Base-by-base conservation (phyloP, 345 rosid species). In the Eucalyptus cloeziana region DNA sequence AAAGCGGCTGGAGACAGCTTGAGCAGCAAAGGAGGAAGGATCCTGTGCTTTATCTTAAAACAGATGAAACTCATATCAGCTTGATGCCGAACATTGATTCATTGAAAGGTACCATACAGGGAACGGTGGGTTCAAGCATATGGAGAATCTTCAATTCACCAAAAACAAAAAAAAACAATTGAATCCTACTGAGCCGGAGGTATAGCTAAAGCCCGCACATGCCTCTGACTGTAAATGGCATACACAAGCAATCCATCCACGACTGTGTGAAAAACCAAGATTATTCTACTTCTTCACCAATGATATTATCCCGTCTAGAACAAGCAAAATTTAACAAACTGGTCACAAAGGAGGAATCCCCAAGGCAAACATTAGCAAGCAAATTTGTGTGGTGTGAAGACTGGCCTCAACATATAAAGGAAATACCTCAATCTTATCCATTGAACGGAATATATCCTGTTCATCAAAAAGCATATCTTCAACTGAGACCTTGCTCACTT, bases 401-500 rank as follows among this genome's bases (percentile, higher is more conserved):
- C 56, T 17, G 71, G 51, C 43, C 49, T 49, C 33, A 71, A 47
- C n/a, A 62, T 44, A 22, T 86, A 58, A 85, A 62, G 37, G 37
- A 88, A 90, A 30, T 40, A 95, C 99, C 99, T 98, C 99, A 88
- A 98, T 98, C 92, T 93, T 98, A 87, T 96, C 99, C 99, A 98
- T 97, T 30, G 99, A 98, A 44, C 94, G 95, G 86, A 88, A 92
- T 71, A 98, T 97, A 87, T 95, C 99, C 89, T 97, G 98, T 88
- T 97, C 99, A 93, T 95, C 97, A 88, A 93, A 98, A 91, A 98
- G 79, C 99, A 98, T 98, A 88, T 98, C 99, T 93, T 98, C 99
- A 81, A 97, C 96, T 8, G 99, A 98, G 86, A 98, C 97, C 90
- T 98, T 98, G 95, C 99, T 98, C 60, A 97, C 98, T 96, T 98